Percentiles rank a stretch among this genome's conserved stretches.
phyloP scores from a whole-genome alignment of 1,284 basidiomycete species.

The Ustilago hordei region DNA sequence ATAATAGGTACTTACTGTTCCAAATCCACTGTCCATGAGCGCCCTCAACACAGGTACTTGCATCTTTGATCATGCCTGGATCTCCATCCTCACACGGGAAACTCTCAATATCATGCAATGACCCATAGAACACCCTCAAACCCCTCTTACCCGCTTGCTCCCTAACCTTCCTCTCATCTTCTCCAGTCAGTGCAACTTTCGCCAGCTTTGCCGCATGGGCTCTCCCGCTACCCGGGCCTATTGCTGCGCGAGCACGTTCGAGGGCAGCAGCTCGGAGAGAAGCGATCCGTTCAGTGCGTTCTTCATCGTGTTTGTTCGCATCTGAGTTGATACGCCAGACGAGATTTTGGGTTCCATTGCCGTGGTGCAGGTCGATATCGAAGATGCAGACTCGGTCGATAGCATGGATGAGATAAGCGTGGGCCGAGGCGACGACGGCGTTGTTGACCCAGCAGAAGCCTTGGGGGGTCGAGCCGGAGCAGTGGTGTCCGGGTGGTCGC shows the following conservation, averaged over 20 bases:
- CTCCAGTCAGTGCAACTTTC: conserved; percentile 25
- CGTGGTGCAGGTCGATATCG: conserved; percentile 92
- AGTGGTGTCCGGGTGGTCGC: conserved; percentile 69
- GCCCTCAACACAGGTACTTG: conserved; percentile 80
- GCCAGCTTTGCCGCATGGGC: conserved; percentile 21
- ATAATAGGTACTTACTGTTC: conserved; percentile 51
- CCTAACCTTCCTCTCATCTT: conserved; percentile 30
- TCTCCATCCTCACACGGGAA: conserved; percentile 95
- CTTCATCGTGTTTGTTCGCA: conserved; percentile 71
- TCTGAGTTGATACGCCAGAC: conserved; percentile 92
- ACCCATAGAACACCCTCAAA: conserved; percentile 85
- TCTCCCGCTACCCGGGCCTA: conserved; percentile 20
- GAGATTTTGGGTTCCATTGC: conserved; percentile 88
- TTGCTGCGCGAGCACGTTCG: conserved; percentile 24
- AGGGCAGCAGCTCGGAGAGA: conserved; percentile 34
- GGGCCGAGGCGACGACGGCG: conserved; percentile 86
- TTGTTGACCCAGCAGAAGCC: conserved; percentile 94
- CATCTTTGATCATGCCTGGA: conserved; percentile 81
- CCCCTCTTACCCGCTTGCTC: conserved; percentile 43
- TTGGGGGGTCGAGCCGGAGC: conserved; percentile 73
- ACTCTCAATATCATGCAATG: conserved; percentile 86
- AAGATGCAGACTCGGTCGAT: conserved; percentile 86
- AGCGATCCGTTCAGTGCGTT: conserved; percentile 50
- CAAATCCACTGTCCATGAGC: conserved; percentile 86
- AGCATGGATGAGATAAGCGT: conserved; percentile 86